Evolutionary conservation across 139 green algal genomes (phyloP).

Genomic region (Edaphochlamys debaryana): DNA sequence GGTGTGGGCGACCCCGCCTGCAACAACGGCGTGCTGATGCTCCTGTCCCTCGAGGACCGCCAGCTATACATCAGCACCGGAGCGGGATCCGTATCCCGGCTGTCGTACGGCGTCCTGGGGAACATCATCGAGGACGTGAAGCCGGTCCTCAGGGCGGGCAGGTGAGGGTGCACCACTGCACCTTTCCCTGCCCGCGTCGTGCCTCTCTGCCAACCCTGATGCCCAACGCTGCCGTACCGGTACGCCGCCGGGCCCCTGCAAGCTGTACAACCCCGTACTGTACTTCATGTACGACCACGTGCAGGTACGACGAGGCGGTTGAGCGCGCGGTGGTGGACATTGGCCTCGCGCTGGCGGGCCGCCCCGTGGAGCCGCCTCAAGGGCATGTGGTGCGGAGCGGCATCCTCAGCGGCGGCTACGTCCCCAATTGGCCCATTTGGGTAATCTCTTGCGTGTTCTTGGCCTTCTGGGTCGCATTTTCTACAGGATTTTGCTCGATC

Average conservation of each 20-base stretch:
- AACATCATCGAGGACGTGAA: conserved; percentile 45
- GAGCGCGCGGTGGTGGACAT: conserved; percentile 47
- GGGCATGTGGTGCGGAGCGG: too few relatives aligned
- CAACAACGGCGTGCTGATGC: conserved; percentile 75
- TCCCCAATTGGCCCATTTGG: too few relatives aligned
- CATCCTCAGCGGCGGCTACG: too few relatives aligned
- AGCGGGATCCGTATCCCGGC: conserved; percentile 1
- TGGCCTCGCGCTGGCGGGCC: conserved; percentile 51
- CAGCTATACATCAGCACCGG: conserved; percentile 69
- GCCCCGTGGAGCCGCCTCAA: conserved; percentile 5
- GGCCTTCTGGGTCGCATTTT: too few relatives aligned
- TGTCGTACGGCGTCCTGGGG: conserved; percentile 37
- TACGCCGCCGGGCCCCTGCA: too few relatives aligned
- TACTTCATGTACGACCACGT: too few relatives aligned
- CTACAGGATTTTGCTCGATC: too few relatives aligned
- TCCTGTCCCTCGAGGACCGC: conserved; percentile 69
- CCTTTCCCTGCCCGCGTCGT: not conserved
- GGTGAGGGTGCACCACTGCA: not conserved
- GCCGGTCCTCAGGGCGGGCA: conserved; percentile 18
- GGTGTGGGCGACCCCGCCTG: conserved; percentile 72
- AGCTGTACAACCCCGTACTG: too few relatives aligned
- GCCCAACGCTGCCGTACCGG: not conserved
- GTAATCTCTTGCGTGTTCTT: too few relatives aligned
- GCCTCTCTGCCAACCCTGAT: not conserved
- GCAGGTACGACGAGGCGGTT: conserved; percentile 48